phyloP scores from a whole-genome alignment of 2,329 filamentous ascomycete genomes.

The Myriosclerotinia scirpicola region DNA sequence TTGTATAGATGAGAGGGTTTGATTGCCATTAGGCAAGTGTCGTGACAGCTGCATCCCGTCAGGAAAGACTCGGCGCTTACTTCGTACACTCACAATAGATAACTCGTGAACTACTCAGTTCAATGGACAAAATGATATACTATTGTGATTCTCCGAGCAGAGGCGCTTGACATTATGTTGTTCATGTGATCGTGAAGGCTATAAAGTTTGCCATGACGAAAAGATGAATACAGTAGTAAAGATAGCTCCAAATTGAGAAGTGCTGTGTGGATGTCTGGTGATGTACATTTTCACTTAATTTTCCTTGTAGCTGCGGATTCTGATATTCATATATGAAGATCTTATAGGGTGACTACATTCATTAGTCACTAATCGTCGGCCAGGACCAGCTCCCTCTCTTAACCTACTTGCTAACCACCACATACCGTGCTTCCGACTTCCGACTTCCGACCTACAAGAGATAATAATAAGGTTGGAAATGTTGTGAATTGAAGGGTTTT shows the following conservation, averaged over 20 bases:
- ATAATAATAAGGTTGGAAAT: too few species aligned
- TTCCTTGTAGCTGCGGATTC: background rate
- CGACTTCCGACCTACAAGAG: too few species aligned
- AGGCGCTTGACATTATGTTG: background rate
- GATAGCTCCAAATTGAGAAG: background rate
- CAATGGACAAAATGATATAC: background rate
- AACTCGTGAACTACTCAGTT: background rate
- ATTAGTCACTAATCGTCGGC: too few species aligned
- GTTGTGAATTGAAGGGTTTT: too few species aligned
- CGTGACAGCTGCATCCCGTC: background rate
- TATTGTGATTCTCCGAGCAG: background rate
- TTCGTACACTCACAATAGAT: background rate
- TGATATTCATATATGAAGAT: conserved; percentile 1
- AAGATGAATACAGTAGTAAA: background rate
- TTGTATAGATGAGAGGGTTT: too few species aligned
- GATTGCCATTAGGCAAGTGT: too few species aligned
- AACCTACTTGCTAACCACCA: too few species aligned
- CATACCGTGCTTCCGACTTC: too few species aligned
- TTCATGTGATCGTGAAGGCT: background rate
- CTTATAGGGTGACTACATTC: background rate
- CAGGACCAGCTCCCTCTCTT: too few species aligned
- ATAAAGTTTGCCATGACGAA: background rate
- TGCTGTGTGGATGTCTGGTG: background rate
- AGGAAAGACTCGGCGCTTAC: background rate
- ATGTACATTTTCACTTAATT: background rate